These are phyloP conservation scores for Fraxinus greggii DNA, from an alignment of 305 asterid genomes.

Conservation along the genomic window DNA sequence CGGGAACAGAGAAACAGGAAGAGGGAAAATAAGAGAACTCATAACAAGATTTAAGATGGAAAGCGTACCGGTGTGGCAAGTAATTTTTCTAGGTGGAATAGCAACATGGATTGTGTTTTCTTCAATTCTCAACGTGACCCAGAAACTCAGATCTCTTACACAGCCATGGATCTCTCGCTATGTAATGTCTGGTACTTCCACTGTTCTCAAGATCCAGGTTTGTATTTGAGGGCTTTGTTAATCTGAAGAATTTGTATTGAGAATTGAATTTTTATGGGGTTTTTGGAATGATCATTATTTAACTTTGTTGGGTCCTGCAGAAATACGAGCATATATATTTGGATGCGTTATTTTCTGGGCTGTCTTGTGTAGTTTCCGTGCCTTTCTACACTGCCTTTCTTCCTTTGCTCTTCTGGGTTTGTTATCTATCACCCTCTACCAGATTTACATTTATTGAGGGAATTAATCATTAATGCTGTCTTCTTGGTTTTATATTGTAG, in stretches of 20 bases:
- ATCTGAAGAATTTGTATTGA: background rate
- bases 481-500: conserved; percentile 37
- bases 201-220: conserved; percentile 80
- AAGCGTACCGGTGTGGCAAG: conserved; percentile 57
- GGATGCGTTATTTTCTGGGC: conserved; percentile 79
- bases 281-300: background rate
- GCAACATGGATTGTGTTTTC: conserved; percentile 72
- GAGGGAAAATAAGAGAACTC: background rate
- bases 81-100: conserved; percentile 53
- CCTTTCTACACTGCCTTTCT: conserved; percentile 97
- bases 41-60: conserved; percentile 44
- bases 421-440: conserved; percentile 15
- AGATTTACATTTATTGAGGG: background rate
- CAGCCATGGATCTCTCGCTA: conserved; percentile 67
- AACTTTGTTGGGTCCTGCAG: conserved; percentile 47
- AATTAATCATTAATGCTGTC: background rate
- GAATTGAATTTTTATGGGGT: background rate
- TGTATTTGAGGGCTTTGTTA: conserved; percentile 16
- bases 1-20: background rate
- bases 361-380: conserved; percentile 92
- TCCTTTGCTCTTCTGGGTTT: conserved; percentile 94
- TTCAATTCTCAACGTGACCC: conserved; percentile 61
- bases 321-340: conserved; percentile 54
- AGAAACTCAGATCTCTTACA: conserved; percentile 66
- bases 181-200: conserved; percentile 60